These are phyloP conservation scores for Astrothelium subdiscretum DNA, from an alignment of 495 filamentous ascomycete genomes.

Conservation along the genomic window DNA sequence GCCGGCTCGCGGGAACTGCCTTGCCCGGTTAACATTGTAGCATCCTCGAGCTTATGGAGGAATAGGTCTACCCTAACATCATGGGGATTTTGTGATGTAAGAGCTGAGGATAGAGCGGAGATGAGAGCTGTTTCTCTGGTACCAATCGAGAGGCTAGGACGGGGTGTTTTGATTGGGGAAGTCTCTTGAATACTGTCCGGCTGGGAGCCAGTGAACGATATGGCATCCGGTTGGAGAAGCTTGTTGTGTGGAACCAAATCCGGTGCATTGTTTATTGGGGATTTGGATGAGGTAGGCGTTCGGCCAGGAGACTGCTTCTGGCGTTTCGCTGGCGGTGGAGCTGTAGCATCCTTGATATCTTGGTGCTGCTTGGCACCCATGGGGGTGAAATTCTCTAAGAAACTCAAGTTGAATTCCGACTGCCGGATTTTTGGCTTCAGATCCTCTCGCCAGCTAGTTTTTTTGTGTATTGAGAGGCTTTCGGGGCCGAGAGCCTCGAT, in stretches of 20 bases:
- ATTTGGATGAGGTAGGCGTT: background rate
- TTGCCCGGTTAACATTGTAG: background rate
- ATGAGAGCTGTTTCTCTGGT: background rate
- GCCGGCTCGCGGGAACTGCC: background rate
- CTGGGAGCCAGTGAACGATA: no score
- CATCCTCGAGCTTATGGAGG: background rate
- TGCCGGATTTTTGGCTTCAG: conserved; percentile 5
- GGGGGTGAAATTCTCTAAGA: no score
- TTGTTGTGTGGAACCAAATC: background rate
- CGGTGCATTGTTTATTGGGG: background rate
- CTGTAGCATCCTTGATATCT: background rate
- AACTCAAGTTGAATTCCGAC: background rate
- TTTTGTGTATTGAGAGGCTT: conserved; percentile 4
- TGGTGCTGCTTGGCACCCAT: background rate
- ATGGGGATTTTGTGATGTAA: background rate
- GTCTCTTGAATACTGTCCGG: background rate
- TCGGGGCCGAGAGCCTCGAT: conserved; percentile 1
- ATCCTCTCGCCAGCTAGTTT: conserved; percentile 8
- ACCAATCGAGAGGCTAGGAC: conserved; percentile 1
- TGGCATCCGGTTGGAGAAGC: no score
- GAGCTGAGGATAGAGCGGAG: conserved; percentile 1
- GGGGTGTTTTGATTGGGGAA: background rate
- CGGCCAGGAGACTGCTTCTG: background rate
- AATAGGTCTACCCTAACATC: background rate
- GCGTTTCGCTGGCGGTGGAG: background rate